These are phyloP conservation scores for Fragaria nilgerrensis DNA, from an alignment of 306 rosid species.

Conservation along the genomic window DNA sequence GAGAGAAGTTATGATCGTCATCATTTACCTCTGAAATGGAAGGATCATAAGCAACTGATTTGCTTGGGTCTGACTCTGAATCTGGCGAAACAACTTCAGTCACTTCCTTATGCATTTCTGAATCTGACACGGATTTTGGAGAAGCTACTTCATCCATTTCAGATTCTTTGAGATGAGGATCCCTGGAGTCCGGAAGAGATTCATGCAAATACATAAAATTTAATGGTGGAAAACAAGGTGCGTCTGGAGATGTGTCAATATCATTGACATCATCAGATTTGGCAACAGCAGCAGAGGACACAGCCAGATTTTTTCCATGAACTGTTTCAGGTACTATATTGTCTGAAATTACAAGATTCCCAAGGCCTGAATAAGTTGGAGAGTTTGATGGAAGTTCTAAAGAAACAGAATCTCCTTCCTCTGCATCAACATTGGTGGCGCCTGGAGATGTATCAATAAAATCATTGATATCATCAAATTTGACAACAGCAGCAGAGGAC, in stretches of 20 bases:
- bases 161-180: slow-evolving; percentile 31
- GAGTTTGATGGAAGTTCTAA: slow-evolving; percentile 27
- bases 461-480: slow-evolving; percentile 24
- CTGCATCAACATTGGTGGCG: slow-evolving; percentile 30
- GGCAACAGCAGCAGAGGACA: slow-evolving; percentile 11
- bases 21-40: slow-evolving; percentile 31
- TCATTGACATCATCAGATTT: slow-evolving; percentile 23
- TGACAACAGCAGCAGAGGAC: slow-evolving; percentile 12
- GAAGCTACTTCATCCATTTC: slow-evolving; percentile 42
- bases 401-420: slow-evolving; percentile 30
- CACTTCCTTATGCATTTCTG: slow-evolving; percentile 28
- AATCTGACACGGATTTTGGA: slow-evolving; percentile 31
- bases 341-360: slow-evolving; percentile 29
- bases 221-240: slow-evolving; percentile 35
- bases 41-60: slow-evolving; percentile 30
- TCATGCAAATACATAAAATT: slow-evolving; percentile 29
- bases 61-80: slow-evolving; percentile 25
- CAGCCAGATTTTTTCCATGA: slow-evolving; percentile 18
- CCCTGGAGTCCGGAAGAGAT: slow-evolving; percentile 29
- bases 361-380: slow-evolving; percentile 25
- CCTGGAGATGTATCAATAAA: neutral
- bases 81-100: slow-evolving; percentile 33
- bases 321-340: slow-evolving; percentile 20
- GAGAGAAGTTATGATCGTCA: slow-evolving; percentile 29
- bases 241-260: slow-evolving; percentile 33